Evolutionary conservation across 768 basidiomycete genomes (phyloP).

Genomic region (Boletus patriciae): DNA sequence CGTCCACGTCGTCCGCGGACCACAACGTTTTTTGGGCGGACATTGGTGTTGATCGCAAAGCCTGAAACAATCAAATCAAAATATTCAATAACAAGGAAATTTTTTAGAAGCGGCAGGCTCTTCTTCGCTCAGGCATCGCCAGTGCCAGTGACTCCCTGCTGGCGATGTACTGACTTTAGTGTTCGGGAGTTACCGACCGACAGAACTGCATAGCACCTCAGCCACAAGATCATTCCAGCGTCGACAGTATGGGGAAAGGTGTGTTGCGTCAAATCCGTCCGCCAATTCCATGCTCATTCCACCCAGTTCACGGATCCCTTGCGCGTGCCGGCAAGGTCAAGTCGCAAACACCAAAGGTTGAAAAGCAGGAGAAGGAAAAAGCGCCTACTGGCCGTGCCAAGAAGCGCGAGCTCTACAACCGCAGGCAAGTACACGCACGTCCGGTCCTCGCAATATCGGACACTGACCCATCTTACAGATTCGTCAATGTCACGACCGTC

Average conservation of each 20-base stretch:
- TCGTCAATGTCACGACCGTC: conserved; percentile 87
- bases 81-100: conserved; percentile 14
- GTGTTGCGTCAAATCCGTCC: conserved; percentile 2
- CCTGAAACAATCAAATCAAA: conserved; percentile 17
- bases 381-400: conserved; percentile 90
- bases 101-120: neutral
- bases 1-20: conserved; percentile 88
- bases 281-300: neutral
- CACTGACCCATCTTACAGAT: conserved; percentile 42
- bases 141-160: too few species aligned
- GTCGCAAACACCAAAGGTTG: conserved; percentile 96
- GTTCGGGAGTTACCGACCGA: conserved; percentile 32
- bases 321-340: conserved; percentile 99
- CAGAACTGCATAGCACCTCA: conserved; percentile 42
- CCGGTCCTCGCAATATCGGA: neutral
- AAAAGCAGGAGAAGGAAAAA: conserved; percentile 99
- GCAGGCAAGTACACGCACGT: conserved; percentile 59
- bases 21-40: conserved; percentile 65
- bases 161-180: neutral
- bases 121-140: neutral
- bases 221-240: conserved; percentile 38
- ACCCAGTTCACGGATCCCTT: conserved; percentile 94
- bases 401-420: conserved; percentile 92
- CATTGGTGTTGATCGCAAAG: conserved; percentile 15
- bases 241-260: conserved; percentile 76